phyloP scores from a whole-genome alignment of 2,329 filamentous ascomycete species.

The Botryotinia narcissicola region DNA sequence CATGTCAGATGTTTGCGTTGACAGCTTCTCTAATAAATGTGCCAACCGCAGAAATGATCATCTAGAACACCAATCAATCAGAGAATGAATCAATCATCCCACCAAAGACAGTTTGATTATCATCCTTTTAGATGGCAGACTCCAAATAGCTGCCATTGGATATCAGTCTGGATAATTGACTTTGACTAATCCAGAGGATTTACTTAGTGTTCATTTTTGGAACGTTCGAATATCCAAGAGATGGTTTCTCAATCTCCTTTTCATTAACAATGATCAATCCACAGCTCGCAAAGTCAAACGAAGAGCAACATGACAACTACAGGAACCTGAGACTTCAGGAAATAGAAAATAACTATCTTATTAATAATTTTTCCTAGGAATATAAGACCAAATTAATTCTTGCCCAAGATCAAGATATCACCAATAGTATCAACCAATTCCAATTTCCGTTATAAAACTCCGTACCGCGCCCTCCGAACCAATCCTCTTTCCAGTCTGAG shows the following conservation, averaged over 20 bases:
- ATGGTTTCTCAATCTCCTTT: not conserved
- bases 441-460: not conserved
- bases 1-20: not conserved
- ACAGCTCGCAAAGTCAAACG: not conserved
- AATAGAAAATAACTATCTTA: not conserved
- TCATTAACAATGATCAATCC: not conserved
- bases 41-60: not conserved
- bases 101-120: not conserved
- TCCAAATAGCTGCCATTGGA: not conserved
- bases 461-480: not conserved
- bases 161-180: too few relatives aligned
- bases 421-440: not conserved
- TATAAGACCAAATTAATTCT: not conserved
- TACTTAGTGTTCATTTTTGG: not conserved
- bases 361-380: not conserved
- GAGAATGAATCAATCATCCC: not conserved
- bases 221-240: not conserved
- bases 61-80: not conserved
- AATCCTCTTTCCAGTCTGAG: not conserved
- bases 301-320: not conserved
- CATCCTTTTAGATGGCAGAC: not conserved
- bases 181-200: not conserved
- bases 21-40: not conserved
- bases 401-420: not conserved
- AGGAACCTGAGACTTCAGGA: constrained; percentile 15